Percentiles rank a stretch among this genome's conserved stretches.
phyloP scores from a whole-genome alignment of 75 land plant species.

The Ceratopteris richardii region DNA sequence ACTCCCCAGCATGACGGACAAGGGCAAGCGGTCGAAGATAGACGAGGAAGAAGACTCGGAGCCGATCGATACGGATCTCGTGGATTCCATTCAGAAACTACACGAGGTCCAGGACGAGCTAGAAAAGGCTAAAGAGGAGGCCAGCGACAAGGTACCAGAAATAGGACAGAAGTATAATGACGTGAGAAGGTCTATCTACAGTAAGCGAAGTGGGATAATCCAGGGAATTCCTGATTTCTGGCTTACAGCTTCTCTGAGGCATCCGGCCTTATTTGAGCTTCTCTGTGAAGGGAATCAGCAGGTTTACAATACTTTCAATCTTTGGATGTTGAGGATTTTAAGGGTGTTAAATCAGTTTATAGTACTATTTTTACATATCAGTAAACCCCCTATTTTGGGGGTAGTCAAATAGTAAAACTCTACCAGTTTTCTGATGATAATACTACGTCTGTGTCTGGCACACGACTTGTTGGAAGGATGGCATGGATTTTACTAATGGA shows the following conservation, averaged over 20 bases:
- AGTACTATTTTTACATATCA: constrained; percentile 65
- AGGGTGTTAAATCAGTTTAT: constrained; percentile 90
- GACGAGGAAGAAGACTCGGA: constrained; percentile 19
- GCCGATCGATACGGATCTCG: constrained; percentile 49
- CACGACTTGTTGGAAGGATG: constrained; percentile 86
- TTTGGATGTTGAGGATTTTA: constrained; percentile 80
- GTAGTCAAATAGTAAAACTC: constrained; percentile 62
- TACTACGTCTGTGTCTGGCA: constrained; percentile 53
- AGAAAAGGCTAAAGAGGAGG: constrained; percentile 93
- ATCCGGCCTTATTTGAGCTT: constrained; percentile 72
- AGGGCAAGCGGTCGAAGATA: constrained; percentile 40
- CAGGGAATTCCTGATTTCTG: constrained; percentile 84
- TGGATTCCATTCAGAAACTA: constrained; percentile 71
- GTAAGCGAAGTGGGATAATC: constrained; percentile 69
- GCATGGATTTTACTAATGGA: constrained; percentile 80
- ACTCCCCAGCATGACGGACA: constrained; percentile 31
- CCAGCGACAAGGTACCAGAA: constrained; percentile 88
- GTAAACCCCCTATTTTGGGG: constrained; percentile 86
- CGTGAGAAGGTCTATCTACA: constrained; percentile 70
- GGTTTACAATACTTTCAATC: constrained; percentile 64
- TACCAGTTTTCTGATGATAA: constrained; percentile 72
- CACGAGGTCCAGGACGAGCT: constrained; percentile 93
- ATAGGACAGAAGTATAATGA: constrained; percentile 88
- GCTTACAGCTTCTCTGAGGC: constrained; percentile 89
- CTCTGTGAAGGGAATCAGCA: constrained; percentile 81